Evolutionary conservation across 1,284 basidiomycete species (phyloP).

Genomic region (Ceratobasidium sp.): DNA sequence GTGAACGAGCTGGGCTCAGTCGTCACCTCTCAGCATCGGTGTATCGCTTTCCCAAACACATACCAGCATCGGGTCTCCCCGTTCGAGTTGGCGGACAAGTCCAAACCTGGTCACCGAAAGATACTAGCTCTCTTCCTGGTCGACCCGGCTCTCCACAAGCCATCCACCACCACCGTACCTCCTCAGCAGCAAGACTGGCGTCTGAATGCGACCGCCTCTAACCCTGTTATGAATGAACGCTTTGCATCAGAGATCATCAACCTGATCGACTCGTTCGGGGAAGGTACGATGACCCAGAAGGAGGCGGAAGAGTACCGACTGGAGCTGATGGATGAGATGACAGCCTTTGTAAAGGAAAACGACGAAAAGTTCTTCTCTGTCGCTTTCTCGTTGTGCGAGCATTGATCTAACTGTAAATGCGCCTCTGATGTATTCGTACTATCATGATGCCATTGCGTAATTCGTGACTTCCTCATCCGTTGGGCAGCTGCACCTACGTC

Average conservation of each 20-base stretch:
- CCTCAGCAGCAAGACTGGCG: slow-evolving; percentile 59
- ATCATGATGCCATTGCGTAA: too few species aligned
- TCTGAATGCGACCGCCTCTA: slow-evolving; percentile 44
- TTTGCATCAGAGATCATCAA: slow-evolving; percentile 49
- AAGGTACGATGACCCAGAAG: slow-evolving; percentile 49
- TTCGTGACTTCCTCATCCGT: too few species aligned
- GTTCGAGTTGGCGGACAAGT: slow-evolving; percentile 58
- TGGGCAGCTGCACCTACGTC: too few species aligned
- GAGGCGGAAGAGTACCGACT: slow-evolving; percentile 52
- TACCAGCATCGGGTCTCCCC: slow-evolving; percentile 60
- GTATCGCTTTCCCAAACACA: slow-evolving; percentile 61
- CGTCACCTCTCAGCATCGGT: slow-evolving; percentile 55
- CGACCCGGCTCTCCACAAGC: slow-evolving; percentile 59
- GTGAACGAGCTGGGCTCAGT: slow-evolving; percentile 56
- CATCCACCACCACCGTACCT: slow-evolving; percentile 58
- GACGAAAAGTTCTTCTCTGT: neutral
- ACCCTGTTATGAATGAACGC: slow-evolving; percentile 41
- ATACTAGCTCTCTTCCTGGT: slow-evolving; percentile 64
- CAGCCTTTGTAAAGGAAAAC: neutral
- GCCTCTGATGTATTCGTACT: too few species aligned
- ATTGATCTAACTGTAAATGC: too few species aligned
- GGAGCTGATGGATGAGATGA: slow-evolving; percentile 54
- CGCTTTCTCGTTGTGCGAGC: slow-evolving; percentile 5
- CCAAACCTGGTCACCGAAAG: slow-evolving; percentile 61
- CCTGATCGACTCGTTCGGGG: slow-evolving; percentile 44